Evolutionary conservation across 768 basidiomycete genomes (phyloP), one percentile per base, ranked within the genome.

Genomic region (Naganishia onofrii): DNA sequence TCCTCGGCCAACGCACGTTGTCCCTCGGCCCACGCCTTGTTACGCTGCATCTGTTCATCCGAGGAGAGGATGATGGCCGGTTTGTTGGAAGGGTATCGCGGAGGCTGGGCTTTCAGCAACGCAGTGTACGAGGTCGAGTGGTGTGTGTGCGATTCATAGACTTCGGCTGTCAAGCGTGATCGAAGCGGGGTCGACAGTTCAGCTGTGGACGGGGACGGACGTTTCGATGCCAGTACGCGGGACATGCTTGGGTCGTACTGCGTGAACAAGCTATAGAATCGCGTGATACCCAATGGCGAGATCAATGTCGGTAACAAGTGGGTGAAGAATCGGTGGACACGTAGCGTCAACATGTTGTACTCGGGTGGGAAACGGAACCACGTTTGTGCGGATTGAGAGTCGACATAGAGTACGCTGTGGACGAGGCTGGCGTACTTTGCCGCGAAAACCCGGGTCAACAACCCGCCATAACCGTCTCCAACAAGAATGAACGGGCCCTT

Each of bases 391-490:
- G 77, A 78, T 66, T 80, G 79, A 13, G 78, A 78, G 17, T 81
- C 79, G 65, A 80, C 71, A 60, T 81, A 78, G 17, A 81, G 71
- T 52, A 79, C 19, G 12, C 77, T 76, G 63, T 77, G 75, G 53
- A 78, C 75, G 13, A 70, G 36, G 10, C 54, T 42, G 2, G 78
- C 74, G 70, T 80, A 77, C 5, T 72, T 70, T 10, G 79, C 70
- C 28, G 80, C 80, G 52, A 81, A 79, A 7, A 79, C 74, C 36
- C 80, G 72, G 0, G 76, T 71, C 0, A 81, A 60, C 26, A 81
- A 73, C 15, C 79, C 79, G 58, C 80, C 80, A 68, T 79, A 81
- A 0, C 80, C 80, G 69, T 80, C 80, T 13, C 79, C 79, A 19
- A 80, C 73, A 23, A 81, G 69, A 10, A 76, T 51, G 46, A 79